Evolutionary conservation across 805 yeast species (phyloP).

Genomic region (Candida michaelii): DNA sequence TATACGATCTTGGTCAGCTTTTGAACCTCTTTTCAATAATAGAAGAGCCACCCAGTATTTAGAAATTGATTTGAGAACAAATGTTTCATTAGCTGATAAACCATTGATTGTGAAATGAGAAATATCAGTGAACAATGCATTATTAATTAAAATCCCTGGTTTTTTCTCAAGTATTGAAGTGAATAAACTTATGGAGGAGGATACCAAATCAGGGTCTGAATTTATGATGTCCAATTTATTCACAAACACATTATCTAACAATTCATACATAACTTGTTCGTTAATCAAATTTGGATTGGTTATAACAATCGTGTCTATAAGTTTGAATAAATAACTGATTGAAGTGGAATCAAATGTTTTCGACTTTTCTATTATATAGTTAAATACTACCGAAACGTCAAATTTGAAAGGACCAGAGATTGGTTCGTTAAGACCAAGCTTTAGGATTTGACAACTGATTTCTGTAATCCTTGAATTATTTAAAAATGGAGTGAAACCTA

Average conservation of each 20-base stretch:
- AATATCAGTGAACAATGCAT: conserved; percentile 24
- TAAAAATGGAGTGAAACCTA: conserved; percentile 35
- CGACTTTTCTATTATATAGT: conserved; percentile 36
- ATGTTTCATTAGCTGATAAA: conserved; percentile 50
- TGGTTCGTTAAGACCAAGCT: conserved; percentile 61
- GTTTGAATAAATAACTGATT: conserved; percentile 44
- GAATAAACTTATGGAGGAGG: conserved; percentile 51
- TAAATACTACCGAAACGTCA: conserved; percentile 36
- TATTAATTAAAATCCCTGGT: conserved; percentile 45
- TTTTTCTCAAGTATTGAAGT: conserved; percentile 47
- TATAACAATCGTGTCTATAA: conserved; percentile 45
- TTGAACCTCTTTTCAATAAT: conserved; percentile 45
- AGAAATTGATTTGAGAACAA: conserved; percentile 51
- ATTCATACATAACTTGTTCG: conserved; percentile 29
- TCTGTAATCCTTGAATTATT: conserved; percentile 57
- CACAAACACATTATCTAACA: conserved; percentile 42
- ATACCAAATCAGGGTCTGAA: conserved; percentile 60
- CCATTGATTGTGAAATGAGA: conserved; percentile 35
- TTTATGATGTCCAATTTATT: conserved; percentile 33
- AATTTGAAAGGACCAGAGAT: conserved; percentile 68
- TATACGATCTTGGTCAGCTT: conserved; percentile 38
- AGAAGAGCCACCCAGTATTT: conserved; percentile 56
- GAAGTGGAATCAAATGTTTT: conserved; percentile 28
- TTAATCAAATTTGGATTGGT: conserved; percentile 33
- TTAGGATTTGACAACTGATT: conserved; percentile 60